phyloP scores from a whole-genome alignment of 2,329 filamentous ascomycete genomes.

The Stagonosporopsis rhizophila region DNA sequence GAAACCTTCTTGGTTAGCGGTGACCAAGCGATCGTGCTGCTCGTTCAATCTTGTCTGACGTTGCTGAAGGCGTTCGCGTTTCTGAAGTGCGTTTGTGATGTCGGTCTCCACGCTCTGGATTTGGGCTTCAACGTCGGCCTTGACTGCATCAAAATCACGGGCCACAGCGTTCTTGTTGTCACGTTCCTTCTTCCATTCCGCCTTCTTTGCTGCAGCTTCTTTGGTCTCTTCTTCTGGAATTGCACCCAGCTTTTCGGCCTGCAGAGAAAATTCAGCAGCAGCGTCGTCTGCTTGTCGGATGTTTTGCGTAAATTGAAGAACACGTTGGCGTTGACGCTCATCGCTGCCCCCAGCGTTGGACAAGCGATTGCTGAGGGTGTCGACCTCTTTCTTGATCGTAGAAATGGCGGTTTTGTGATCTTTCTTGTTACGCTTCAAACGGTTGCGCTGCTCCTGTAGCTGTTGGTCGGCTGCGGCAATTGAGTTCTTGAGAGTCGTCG shows the following conservation, averaged over 20 bases:
- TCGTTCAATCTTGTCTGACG: conserved; percentile 76
- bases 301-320: conserved; percentile 76
- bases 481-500: conserved; percentile 77
- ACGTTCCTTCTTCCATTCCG: conserved; percentile 63
- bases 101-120: conserved; percentile 70
- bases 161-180: conserved; percentile 59
- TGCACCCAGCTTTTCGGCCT: conserved; percentile 70
- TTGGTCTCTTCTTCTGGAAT: conserved; percentile 68
- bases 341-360: conserved; percentile 73
- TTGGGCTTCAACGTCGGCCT: conserved; percentile 67
- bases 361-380: conserved; percentile 70
- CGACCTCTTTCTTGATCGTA: conserved; percentile 74
- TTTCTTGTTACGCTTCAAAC: conserved; percentile 74
- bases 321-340: conserved; percentile 77
- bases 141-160: conserved; percentile 67
- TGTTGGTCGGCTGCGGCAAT: conserved; percentile 75
- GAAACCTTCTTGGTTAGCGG: conserved; percentile 70
- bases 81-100: conserved; percentile 67
- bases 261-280: conserved; percentile 60
- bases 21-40: conserved; percentile 73
- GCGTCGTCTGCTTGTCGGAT: conserved; percentile 74
- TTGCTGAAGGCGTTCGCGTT: conserved; percentile 74
- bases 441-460: conserved; percentile 71
- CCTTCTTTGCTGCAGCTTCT: conserved; percentile 64
- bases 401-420: conserved; percentile 76